Conservation (phyloP, 768 basidiomycete genomes). For the Atractiella rhizophila region DNA sequence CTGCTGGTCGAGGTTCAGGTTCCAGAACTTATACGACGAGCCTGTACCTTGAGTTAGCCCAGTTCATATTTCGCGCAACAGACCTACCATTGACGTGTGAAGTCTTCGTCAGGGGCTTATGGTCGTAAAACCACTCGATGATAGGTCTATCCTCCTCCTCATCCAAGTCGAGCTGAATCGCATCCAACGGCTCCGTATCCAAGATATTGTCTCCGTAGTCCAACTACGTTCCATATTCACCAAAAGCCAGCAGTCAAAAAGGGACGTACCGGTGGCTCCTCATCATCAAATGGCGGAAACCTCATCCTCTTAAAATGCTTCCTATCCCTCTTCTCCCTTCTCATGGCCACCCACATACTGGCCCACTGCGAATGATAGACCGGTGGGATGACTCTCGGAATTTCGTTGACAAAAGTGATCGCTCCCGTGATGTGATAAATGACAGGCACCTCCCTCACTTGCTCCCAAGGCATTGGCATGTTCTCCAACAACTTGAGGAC, state of each 20-base stretch:
- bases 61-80: no score
- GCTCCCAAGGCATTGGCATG: slow-evolving; percentile 33
- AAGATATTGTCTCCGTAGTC: slow-evolving; percentile 98
- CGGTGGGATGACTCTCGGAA: slow-evolving; percentile 86
- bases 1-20: slow-evolving; percentile 76
- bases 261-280: slow-evolving; percentile 95
- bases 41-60: slow-evolving; percentile 47
- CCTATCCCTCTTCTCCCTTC: slow-evolving; percentile 91
- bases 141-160: slow-evolving; percentile 73
- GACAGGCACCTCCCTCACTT: slow-evolving; percentile 95
- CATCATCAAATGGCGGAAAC: slow-evolving; percentile 97
- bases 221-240: no score
- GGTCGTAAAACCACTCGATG: slow-evolving; percentile 94
- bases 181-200: slow-evolving; percentile 91
- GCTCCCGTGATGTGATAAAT: slow-evolving; percentile 98
- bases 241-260: no score
- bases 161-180: slow-evolving; percentile 89
- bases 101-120: slow-evolving; percentile 75
- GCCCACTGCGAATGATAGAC: slow-evolving; percentile 99
- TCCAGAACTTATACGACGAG: slow-evolving; percentile 76
- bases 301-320: slow-evolving; percentile 99
- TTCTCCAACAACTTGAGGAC: slow-evolving; percentile 98
- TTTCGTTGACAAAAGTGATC: slow-evolving; percentile 97
- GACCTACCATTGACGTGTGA: no score
- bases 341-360: slow-evolving; percentile 99